A percentile compares a stretch with the other conserved stretches of the same genome.
Conservation (phyloP, 1,139 yeast species). For the Suhomyces bolitotheri region DNA sequence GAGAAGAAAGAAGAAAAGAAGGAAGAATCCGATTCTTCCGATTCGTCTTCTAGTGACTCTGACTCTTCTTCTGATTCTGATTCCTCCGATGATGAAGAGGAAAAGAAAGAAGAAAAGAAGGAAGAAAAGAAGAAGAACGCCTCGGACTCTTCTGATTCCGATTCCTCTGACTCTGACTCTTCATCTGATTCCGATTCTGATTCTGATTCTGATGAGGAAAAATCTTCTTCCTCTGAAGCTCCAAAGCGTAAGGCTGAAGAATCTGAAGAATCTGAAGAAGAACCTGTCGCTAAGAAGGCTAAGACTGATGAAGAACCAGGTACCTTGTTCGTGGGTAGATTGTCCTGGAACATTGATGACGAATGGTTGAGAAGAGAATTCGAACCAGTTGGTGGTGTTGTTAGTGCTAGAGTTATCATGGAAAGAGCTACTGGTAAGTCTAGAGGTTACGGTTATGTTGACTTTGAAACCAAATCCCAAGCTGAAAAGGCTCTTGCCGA, state of each 20-base stretch:
- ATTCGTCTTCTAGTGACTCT: constrained; percentile 29
- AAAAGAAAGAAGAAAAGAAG: constrained; percentile 21
- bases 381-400: constrained; percentile 77
- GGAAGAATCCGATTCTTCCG: constrained; percentile 21
- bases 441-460: constrained; percentile 98
- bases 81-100: constrained; percentile 18
- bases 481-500: constrained; percentile 90
- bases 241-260: constrained; percentile 41
- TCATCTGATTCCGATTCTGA: constrained; percentile 21
- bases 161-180: constrained; percentile 6
- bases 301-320: constrained; percentile 59
- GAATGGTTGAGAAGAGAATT: constrained; percentile 90
- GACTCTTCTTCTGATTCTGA: constrained; percentile 30
- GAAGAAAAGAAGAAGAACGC: constrained; percentile 16
- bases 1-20: constrained; percentile 16
- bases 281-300: constrained; percentile 38
- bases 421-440: constrained; percentile 93
- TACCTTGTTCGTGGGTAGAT: constrained; percentile 93
- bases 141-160: constrained; percentile 19
- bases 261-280: constrained; percentile 30
- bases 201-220: constrained; percentile 32
- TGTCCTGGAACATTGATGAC: constrained; percentile 96
- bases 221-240: constrained; percentile 19
- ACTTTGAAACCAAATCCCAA: constrained; percentile 69
- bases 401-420: constrained; percentile 87